These are phyloP conservation scores for Apostasia ramifera DNA, from an alignment of 106 monocot species.

Conservation along the genomic window DNA sequence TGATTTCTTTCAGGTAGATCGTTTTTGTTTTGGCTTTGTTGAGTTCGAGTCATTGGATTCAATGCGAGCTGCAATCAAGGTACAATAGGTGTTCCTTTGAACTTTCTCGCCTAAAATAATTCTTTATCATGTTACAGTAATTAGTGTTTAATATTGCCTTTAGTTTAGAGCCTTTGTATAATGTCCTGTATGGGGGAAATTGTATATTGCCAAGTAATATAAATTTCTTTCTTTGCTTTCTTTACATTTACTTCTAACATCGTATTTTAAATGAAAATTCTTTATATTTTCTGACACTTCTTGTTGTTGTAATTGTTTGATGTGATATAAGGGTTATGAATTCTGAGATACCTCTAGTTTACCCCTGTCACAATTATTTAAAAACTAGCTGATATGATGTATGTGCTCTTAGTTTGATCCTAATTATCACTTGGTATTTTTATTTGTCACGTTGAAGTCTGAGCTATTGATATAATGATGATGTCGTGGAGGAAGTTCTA, in stretches of 20 bases:
- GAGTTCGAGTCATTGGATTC: conserved; percentile 43
- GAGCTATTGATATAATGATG: too few species aligned
- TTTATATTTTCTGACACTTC: too few species aligned
- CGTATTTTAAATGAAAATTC: too few species aligned
- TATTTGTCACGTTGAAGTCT: too few species aligned
- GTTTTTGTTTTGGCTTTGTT: conserved; percentile 48
- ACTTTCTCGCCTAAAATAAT: neutral
- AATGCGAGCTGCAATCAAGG: conserved; percentile 60
- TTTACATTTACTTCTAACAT: neutral
- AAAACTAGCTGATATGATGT: too few species aligned
- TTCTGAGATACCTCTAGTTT: too few species aligned
- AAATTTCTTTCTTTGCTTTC: neutral
- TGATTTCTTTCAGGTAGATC: conserved; percentile 24
- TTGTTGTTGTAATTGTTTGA: too few species aligned
- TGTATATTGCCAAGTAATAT: neutral
- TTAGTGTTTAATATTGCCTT: neutral
- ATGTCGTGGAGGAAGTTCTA: too few species aligned
- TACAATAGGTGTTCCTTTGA: neutral
- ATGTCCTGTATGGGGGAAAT: neutral
- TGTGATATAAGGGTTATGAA: too few species aligned
- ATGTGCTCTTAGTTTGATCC: too few species aligned
- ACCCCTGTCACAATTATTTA: too few species aligned
- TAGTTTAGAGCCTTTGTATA: neutral
- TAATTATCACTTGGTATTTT: too few species aligned
- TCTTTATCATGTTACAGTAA: neutral